phyloP scores from a whole-genome alignment of 371 early-diverging fungal species.

The Edhazardia aedis region DNA sequence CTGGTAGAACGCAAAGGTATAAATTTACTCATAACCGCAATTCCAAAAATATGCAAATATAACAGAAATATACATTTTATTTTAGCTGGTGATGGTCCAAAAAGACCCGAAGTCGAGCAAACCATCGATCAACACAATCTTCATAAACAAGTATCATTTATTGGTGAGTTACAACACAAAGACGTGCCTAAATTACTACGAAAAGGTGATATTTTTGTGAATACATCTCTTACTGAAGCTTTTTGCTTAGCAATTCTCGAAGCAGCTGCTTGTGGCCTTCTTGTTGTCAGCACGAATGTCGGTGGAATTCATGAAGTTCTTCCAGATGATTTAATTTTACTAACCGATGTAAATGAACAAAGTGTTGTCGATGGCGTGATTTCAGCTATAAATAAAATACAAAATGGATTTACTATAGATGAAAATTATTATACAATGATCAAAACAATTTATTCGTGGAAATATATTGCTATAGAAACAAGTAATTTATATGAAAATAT shows the following conservation, averaged over 20 bases:
- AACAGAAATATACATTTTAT: conserved; percentile 62
- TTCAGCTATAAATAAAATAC: no score
- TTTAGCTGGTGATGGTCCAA: conserved; percentile 87
- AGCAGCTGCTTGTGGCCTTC: conserved; percentile 76
- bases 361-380: no score
- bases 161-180: conserved; percentile 65
- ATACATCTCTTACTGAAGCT: conserved; percentile 90
- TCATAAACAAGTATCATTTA: conserved; percentile 67
- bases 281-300: conserved; percentile 85
- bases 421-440: no score
- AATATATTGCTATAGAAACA: no score
- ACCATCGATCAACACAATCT: conserved; percentile 73
- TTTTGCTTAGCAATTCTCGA: conserved; percentile 96
- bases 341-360: no score
- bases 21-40: conserved; percentile 65
- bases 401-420: no score
- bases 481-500: no score
- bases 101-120: conserved; percentile 76
- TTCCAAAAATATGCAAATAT: conserved; percentile 69
- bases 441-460: no score
- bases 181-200: conserved; percentile 66
- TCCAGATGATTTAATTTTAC: no score
- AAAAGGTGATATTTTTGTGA: conserved; percentile 82
- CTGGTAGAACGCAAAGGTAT: conserved; percentile 85
- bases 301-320: conserved; percentile 93